phyloP scores from a whole-genome alignment of 2,329 filamentous ascomycete species.

The Cladophialophora immunda region DNA sequence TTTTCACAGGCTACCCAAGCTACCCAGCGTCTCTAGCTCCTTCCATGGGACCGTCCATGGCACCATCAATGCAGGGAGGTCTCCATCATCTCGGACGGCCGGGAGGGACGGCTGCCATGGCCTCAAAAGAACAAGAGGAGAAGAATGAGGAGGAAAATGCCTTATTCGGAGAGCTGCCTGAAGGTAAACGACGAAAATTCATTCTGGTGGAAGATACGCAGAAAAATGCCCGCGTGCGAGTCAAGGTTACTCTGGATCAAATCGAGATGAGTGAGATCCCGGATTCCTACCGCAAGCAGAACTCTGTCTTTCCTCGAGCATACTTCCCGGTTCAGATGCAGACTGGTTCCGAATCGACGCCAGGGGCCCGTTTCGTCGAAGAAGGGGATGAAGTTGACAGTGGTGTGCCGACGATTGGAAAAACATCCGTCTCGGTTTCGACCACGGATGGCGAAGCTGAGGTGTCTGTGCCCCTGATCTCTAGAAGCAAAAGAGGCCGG shows the following conservation, averaged over 20 bases:
- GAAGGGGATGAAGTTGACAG: slow-evolving; percentile 66
- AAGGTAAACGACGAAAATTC: slow-evolving; percentile 93
- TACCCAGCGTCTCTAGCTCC: slow-evolving; percentile 67
- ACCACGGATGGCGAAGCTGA: slow-evolving; percentile 76
- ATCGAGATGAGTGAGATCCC: slow-evolving; percentile 96
- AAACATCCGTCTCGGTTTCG: slow-evolving; percentile 66
- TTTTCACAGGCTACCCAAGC: slow-evolving; percentile 74
- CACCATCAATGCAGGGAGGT: slow-evolving; percentile 68
- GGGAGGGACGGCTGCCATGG: slow-evolving; percentile 39
- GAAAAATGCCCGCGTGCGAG: slow-evolving; percentile 80
- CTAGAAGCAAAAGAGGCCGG: slow-evolving; percentile 73
- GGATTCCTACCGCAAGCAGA: slow-evolving; percentile 89
- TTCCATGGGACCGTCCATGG: slow-evolving; percentile 71
- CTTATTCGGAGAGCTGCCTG: slow-evolving; percentile 87
- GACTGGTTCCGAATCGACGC: slow-evolving; percentile 74
- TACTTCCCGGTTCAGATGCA: slow-evolving; percentile 96
- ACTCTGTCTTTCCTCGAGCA: slow-evolving; percentile 87
- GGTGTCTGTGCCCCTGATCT: slow-evolving; percentile 78
- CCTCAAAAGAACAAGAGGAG: slow-evolving; percentile 38
- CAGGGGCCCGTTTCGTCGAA: slow-evolving; percentile 77
- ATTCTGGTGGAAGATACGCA: slow-evolving; percentile 92
- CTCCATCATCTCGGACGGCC: slow-evolving; percentile 53
- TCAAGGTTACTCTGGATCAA: slow-evolving; percentile 90
- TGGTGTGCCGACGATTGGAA: slow-evolving; percentile 48
- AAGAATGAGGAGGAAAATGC: slow-evolving; percentile 66